Percentiles rank a stretch among this genome's conserved stretches.
These are phyloP conservation scores for Citrullus amarus DNA, from an alignment of 306 rosid genomes.

Conservation along the genomic window DNA sequence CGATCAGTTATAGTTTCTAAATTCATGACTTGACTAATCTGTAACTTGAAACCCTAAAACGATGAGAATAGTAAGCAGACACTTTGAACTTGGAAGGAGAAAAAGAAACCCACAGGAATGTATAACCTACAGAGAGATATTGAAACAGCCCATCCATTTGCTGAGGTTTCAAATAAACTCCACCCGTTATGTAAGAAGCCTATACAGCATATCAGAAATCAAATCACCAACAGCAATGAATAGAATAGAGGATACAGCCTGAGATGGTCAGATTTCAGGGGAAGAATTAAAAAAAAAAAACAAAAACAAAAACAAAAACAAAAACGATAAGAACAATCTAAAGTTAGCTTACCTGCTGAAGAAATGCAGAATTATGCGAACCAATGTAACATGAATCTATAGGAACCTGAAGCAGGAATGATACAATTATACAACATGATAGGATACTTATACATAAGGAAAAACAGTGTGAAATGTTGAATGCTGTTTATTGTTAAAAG, in stretches of 20 bases:
- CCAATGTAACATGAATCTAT: conserved; percentile 87
- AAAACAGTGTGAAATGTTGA: neutral
- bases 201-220: conserved; percentile 18
- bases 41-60: neutral
- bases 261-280: neutral
- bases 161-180: conserved; percentile 87
- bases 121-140: conserved; percentile 63
- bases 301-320: neutral
- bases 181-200: conserved; percentile 93
- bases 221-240: conserved; percentile 7
- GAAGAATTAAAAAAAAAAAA: no score
- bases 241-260: neutral
- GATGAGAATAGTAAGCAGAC: neutral
- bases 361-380: conserved; percentile 76
- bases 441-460: neutral
- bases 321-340: neutral
- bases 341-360: conserved; percentile 81
- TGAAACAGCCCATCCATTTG: conserved; percentile 80
- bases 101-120: neutral
- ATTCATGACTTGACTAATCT: neutral
- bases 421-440: neutral
- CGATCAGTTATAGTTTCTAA: neutral
- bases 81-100: neutral
- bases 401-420: conserved; percentile 56
- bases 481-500: neutral